Conservation (phyloP, 2,329 filamentous ascomycete genomes). For the Venturia nashicola region DNA sequence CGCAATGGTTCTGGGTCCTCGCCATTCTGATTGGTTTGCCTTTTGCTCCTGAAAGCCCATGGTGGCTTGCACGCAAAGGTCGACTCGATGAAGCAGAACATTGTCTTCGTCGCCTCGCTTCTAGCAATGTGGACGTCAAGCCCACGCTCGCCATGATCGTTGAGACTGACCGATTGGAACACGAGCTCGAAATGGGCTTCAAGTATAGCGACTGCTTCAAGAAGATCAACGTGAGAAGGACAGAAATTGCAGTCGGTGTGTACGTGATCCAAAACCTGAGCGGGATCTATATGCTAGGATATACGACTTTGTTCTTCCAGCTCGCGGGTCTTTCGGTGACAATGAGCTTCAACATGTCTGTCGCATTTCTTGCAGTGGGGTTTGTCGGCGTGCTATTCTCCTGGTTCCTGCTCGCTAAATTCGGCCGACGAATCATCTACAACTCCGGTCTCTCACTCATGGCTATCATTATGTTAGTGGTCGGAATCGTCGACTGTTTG, state of each 20-base stretch:
- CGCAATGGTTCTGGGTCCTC: slow-evolving; percentile 59
- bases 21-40: slow-evolving; percentile 53
- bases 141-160: slow-evolving; percentile 73
- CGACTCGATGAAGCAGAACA: slow-evolving; percentile 53
- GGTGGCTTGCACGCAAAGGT: slow-evolving; percentile 63
- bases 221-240: slow-evolving; percentile 65
- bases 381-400: slow-evolving; percentile 72
- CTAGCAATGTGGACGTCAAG: slow-evolving; percentile 61
- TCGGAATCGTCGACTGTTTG: slow-evolving; percentile 37
- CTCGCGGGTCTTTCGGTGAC: slow-evolving; percentile 31
- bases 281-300: slow-evolving; percentile 35
- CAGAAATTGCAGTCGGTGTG: slow-evolving; percentile 52
- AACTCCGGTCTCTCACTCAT: slow-evolving; percentile 50
- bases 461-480: slow-evolving; percentile 60
- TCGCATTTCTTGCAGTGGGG: slow-evolving; percentile 52
- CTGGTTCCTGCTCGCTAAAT: slow-evolving; percentile 64
- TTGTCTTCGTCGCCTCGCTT: slow-evolving; percentile 53
- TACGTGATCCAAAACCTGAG: slow-evolving; percentile 38
- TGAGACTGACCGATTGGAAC: slow-evolving; percentile 72
- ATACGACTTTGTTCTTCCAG: slow-evolving; percentile 37
- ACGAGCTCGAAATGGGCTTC: slow-evolving; percentile 60
- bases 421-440: slow-evolving; percentile 67
- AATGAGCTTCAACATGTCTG: slow-evolving; percentile 33
- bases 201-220: slow-evolving; percentile 76
- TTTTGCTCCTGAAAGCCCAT: slow-evolving; percentile 59